phyloP scores from a whole-genome alignment of 108 stramenopile genomes.

The Seminavis robusta region DNA sequence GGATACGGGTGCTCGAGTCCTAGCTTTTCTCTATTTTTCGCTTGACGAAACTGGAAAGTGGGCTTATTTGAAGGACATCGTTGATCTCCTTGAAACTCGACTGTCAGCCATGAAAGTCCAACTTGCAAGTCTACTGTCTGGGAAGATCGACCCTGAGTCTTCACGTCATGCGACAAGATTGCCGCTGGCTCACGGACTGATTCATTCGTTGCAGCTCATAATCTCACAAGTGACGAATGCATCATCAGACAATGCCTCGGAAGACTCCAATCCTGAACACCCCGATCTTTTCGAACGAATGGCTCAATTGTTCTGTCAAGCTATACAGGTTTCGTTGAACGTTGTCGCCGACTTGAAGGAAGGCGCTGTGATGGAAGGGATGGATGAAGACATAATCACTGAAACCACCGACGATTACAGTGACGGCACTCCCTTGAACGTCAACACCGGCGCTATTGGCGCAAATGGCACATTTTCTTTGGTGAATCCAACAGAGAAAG shows the following conservation, averaged over 20 bases:
- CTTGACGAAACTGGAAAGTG: neutral
- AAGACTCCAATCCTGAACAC: neutral
- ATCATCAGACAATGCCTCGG: neutral
- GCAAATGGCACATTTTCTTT: slow-evolving; percentile 56
- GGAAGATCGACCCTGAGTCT: neutral
- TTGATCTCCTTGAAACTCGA: slow-evolving; percentile 8
- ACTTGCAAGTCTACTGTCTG: slow-evolving; percentile 10
- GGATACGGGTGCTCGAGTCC: slow-evolving; percentile 55
- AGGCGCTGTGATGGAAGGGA: slow-evolving; percentile 38
- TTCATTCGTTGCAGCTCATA: slow-evolving; percentile 34
- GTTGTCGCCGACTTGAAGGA: slow-evolving; percentile 58
- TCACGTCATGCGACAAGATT: slow-evolving; percentile 12
- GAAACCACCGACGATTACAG: neutral
- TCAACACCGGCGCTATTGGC: slow-evolving; percentile 69
- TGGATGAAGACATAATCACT: slow-evolving; percentile 17
- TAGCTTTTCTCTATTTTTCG: slow-evolving; percentile 33
- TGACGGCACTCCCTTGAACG: slow-evolving; percentile 30
- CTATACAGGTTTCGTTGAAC: slow-evolving; percentile 46
- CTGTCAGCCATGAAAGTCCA: slow-evolving; percentile 19
- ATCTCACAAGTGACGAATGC: slow-evolving; percentile 15
- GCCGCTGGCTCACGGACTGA: slow-evolving; percentile 66
- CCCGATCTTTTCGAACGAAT: slow-evolving; percentile 16
- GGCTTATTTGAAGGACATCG: slow-evolving; percentile 6
- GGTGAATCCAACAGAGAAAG: slow-evolving; percentile 18
- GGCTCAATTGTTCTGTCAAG: slow-evolving; percentile 21